Base-by-base conservation (phyloP, 2,329 filamentous ascomycete genomes). In the Ascochyta lentis region DNA sequence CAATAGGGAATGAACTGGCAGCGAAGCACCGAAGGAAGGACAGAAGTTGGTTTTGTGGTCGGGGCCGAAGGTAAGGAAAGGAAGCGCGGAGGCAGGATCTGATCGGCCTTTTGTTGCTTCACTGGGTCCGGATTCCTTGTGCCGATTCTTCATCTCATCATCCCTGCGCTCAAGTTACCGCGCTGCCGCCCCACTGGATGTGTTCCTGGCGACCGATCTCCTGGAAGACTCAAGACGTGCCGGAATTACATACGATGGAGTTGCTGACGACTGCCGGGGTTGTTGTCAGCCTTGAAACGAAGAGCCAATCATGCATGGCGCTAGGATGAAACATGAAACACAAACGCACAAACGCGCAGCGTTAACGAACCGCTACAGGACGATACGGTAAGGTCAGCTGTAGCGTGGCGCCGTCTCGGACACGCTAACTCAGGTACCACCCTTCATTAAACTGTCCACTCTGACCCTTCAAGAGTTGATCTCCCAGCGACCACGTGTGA, bases 1-100 rank as follows among this genome's bases (percentile, higher is more conserved):
- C 72, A 54, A 57, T 64, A 75, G 69, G 55, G 72, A 76, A 64
- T 59, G 72, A 64, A 66, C 46, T 58, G 67, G 65, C 62, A 64
- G 60, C 64, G 50, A 57, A 66, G 57, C 59, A 58, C 60, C 66
- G 45, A 70, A 70, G 45, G 69, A 74, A 65, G 61, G 71, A 71
- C 67, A 59, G 49, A 70, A 71, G 68, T 65, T 70, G 63, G 66
- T 49, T 60, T 54, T 58, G 54, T 64, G 56, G 49, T 47, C 55
- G 46, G 60, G 57, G 59, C 53, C 54, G 49, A 63, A 64, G 60
- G 69, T 70, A 60, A 69, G 58, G 59, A 64, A 58, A 63, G 56
- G 54, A 55, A 54, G 41, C 44, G 48, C 38, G 45, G 41, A 35
- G 48, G 54, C 49, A 43, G 56, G 53, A 60, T 59, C 51, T 50